phyloP scores from a whole-genome alignment of 2,329 filamentous ascomycete genomes.

The Capronia americana region DNA sequence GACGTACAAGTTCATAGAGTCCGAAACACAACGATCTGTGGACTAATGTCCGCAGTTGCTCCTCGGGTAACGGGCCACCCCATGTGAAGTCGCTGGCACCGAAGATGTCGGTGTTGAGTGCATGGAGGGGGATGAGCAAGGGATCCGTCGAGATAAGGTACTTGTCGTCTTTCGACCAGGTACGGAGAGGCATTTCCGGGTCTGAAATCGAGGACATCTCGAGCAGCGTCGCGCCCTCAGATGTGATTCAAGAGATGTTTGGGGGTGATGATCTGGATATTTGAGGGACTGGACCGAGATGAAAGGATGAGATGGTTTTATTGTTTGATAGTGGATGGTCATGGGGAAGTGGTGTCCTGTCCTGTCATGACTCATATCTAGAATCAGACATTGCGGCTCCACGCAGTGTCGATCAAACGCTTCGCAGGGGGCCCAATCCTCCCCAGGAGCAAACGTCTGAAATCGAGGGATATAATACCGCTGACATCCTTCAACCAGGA shows the following conservation, averaged over 20 bases:
- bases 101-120: constrained; percentile 62
- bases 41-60: constrained; percentile 59
- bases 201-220: background rate
- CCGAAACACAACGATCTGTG: constrained; percentile 66
- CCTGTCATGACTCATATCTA: background rate
- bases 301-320: background rate
- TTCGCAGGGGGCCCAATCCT: background rate
- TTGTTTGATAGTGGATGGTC: background rate
- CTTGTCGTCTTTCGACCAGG: constrained; percentile 42
- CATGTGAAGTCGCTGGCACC: constrained; percentile 67
- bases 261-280: background rate
- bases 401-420: background rate
- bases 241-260: background rate
- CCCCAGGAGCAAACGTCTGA: background rate
- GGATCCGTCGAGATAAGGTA: constrained; percentile 69
- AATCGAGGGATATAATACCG: background rate
- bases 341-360: background rate
- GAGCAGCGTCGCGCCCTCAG: background rate
- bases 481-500: background rate
- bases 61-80: constrained; percentile 60
- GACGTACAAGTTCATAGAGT: constrained; percentile 52
- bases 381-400: background rate
- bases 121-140: constrained; percentile 59
- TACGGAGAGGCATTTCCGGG: background rate
- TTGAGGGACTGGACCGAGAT: background rate